Conservation (phyloP, 2,329 filamentous ascomycete genomes). For the Xylaria sp. region DNA sequence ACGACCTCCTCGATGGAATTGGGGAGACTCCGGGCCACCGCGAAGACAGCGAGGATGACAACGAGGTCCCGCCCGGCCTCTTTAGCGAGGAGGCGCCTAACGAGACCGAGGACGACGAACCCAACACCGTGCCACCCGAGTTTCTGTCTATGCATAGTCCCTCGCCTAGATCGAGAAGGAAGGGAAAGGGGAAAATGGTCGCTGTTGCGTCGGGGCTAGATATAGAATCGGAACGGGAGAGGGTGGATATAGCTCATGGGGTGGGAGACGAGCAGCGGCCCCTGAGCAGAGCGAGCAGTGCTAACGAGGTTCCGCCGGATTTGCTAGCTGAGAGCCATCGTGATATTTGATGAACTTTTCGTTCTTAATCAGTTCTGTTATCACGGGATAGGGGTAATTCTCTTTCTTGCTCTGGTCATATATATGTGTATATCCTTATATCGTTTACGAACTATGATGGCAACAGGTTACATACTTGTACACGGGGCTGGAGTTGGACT, state of each 20-base stretch:
- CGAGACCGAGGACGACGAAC: constrained; percentile 35
- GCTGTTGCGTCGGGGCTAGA: not conserved
- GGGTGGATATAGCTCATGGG: not conserved
- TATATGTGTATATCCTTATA: not conserved
- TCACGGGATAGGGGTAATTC: not conserved
- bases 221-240: not conserved
- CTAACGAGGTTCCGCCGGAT: constrained; percentile 43
- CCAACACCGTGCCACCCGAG: constrained; percentile 49
- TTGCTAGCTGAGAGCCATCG: constrained; percentile 41
- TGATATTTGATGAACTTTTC: constrained; percentile 5
- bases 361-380: not conserved
- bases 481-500: not conserved
- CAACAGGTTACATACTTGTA: not conserved
- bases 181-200: constrained; percentile 16
- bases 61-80: constrained; percentile 38
- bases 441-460: not conserved
- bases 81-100: constrained; percentile 35
- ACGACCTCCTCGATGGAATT: constrained; percentile 12
- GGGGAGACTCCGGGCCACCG: not conserved
- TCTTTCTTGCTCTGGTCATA: not conserved
- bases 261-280: constrained; percentile 1
- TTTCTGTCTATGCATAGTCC: constrained; percentile 60
- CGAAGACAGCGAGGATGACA: constrained; percentile 31
- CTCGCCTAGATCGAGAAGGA: constrained; percentile 19
- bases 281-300: constrained; percentile 41